These are phyloP conservation scores for Mallotus japonicus DNA, from an alignment of 441 rosid species.

Conservation along the genomic window DNA sequence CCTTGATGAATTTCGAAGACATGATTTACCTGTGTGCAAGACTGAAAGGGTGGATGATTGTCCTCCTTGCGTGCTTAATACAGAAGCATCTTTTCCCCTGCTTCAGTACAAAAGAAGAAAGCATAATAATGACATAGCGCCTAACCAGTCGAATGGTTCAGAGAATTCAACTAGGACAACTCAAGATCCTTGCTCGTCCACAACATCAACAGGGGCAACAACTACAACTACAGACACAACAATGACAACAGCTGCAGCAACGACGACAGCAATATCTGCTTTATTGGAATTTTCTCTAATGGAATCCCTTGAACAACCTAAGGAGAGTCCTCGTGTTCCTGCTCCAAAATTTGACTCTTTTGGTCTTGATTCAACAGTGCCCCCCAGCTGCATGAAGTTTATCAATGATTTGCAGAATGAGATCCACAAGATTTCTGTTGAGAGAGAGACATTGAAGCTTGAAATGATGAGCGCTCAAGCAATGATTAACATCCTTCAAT, in stretches of 20 bases:
- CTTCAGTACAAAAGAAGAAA: slow-evolving; percentile 73
- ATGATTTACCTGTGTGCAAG: slow-evolving; percentile 41
- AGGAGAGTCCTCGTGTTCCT: slow-evolving; percentile 34
- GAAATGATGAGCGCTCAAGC: slow-evolving; percentile 83
- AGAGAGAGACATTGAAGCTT: slow-evolving; percentile 69
- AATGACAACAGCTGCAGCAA: slow-evolving; percentile 46
- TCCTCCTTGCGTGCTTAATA: slow-evolving; percentile 52
- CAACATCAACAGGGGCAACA: slow-evolving; percentile 55
- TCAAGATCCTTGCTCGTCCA: slow-evolving; percentile 67
- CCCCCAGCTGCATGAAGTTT: slow-evolving; percentile 48
- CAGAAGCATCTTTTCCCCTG: slow-evolving; percentile 60
- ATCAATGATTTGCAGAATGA: slow-evolving; percentile 63
- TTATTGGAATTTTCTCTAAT: slow-evolving; percentile 69
- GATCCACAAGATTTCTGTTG: slow-evolving; percentile 64
- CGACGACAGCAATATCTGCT: slow-evolving; percentile 65
- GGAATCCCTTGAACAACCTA: slow-evolving; percentile 53
- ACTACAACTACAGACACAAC: slow-evolving; percentile 24
- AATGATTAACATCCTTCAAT: slow-evolving; percentile 74
- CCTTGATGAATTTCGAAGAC: slow-evolving; percentile 37
- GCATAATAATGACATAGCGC: slow-evolving; percentile 47
- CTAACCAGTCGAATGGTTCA: slow-evolving; percentile 42
- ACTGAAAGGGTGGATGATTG: slow-evolving; percentile 47
- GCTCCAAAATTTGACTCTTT: slow-evolving; percentile 32
- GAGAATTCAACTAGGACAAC: slow-evolving; percentile 56
- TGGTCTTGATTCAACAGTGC: slow-evolving; percentile 38